These are phyloP conservation scores for Aspergillus campestris DNA, from an alignment of 495 filamentous ascomycete species.

Conservation along the genomic window DNA sequence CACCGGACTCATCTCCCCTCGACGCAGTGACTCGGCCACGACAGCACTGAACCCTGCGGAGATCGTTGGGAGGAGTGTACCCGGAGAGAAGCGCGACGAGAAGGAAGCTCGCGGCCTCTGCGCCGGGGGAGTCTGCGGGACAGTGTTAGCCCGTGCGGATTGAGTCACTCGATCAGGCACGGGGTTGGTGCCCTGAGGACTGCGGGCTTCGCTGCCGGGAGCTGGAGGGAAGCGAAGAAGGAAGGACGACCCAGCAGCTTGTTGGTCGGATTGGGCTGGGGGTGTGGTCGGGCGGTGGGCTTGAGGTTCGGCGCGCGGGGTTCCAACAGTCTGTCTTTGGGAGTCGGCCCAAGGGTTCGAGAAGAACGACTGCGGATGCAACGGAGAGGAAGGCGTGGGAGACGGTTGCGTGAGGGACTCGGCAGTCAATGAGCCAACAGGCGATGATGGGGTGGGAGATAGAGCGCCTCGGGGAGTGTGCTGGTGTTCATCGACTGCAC, in stretches of 20 bases:
- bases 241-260: conserved; percentile 25
- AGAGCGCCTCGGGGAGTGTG: conserved; percentile 26
- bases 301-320: conserved; percentile 18
- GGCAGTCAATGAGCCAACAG: conserved; percentile 24
- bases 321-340: conserved; percentile 7
- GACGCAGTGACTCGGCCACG: conserved; percentile 53
- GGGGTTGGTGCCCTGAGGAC: conserved; percentile 14
- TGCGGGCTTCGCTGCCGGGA: conserved; percentile 23
- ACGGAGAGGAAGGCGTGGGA: conserved; percentile 21
- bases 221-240: conserved; percentile 32
- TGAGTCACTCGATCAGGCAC: conserved; percentile 7
- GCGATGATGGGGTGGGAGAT: conserved; percentile 28
- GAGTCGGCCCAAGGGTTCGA: conserved; percentile 36
- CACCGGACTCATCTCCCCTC: conserved; percentile 37
- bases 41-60: conserved; percentile 50
- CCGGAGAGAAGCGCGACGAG: conserved; percentile 38
- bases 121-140: conserved; percentile 29
- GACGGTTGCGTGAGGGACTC: conserved; percentile 24
- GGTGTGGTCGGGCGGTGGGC: conserved; percentile 23
- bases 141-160: conserved; percentile 13
- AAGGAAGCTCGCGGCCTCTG: conserved; percentile 28
- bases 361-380: conserved; percentile 28
- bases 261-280: conserved; percentile 9
- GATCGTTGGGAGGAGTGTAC: conserved; percentile 41
- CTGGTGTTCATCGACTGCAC: conserved; percentile 24